A percentile compares a stretch with the other conserved stretches of the same genome.
Evolutionary conservation across 768 basidiomycete genomes (phyloP).

Genomic region (Kwoniella botswanensis): DNA sequence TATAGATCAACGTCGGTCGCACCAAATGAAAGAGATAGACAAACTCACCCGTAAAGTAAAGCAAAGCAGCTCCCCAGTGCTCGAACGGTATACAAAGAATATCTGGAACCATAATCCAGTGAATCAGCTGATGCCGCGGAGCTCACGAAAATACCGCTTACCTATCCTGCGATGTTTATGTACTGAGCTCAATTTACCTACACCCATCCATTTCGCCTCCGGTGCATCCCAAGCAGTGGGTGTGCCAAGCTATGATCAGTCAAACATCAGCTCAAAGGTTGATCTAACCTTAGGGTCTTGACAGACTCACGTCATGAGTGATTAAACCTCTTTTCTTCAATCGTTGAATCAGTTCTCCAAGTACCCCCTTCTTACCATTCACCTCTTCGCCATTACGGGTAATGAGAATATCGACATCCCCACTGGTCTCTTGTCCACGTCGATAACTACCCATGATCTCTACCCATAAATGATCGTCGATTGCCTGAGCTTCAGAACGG

Average conservation of each 20-base stretch:
- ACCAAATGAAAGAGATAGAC: neutral
- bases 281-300: neutral
- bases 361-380: constrained; percentile 72
- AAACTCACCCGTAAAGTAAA: constrained; percentile 83
- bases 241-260: constrained; percentile 64
- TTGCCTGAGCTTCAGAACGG: constrained; percentile 69
- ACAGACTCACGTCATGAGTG: constrained; percentile 66
- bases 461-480: constrained; percentile 74
- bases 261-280: neutral
- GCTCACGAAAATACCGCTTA: constrained; percentile 33
- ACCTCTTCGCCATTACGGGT: constrained; percentile 75
- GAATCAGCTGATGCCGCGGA: neutral
- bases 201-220: constrained; percentile 80
- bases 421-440: constrained; percentile 80
- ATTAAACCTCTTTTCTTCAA: constrained; percentile 69
- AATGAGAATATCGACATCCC: constrained; percentile 90
- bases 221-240: constrained; percentile 72
- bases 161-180: constrained; percentile 72
- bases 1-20: neutral
- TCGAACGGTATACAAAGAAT: constrained; percentile 81
- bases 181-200: constrained; percentile 66
- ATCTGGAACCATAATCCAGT: constrained; percentile 60
- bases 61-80: constrained; percentile 77
- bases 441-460: constrained; percentile 93
- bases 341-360: constrained; percentile 66